Evolutionary conservation across 1,139 yeast species (phyloP), one percentile per base, ranked within the genome.

Genomic region (Pichiaceae sp.): DNA sequence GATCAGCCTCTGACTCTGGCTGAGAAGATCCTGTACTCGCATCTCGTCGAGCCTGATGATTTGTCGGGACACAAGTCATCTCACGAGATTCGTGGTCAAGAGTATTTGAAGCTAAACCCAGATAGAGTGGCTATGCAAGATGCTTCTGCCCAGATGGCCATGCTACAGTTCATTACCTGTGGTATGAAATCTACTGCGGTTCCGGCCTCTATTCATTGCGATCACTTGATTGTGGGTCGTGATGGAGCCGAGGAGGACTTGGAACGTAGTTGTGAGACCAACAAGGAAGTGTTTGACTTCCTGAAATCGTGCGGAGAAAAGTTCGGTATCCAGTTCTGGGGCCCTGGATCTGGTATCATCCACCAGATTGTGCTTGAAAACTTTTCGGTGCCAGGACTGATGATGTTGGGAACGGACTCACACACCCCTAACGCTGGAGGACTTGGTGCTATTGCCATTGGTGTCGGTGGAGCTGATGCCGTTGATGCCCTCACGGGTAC

Each of bases 91-190:
- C 74, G 98, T 52, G 98, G 98, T 36, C 60, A 74, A 42, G 75
- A 84, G 42, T 91, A 91, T 59, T 73, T 91, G 57, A 91, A 91
- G 66, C 70, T 91, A 50, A 74, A 79, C 56, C 98, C 98, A n/a
- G 98, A 91, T 59, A 74, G 98, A 53, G 98, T 91, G 17, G 98
- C 98, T 19, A 89, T 89, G 96, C 98, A 91, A 66, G 98, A 91
- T 65, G 98, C 98, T 1, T 83, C 95, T 18, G 98, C 98, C 2
- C 98, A 91, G 64, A 91, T 89, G 84, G 98, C 98, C 2, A 67
- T 91, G 46, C 66, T 91, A 46, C 98, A 91, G 63, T 91, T 91
- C 62, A 89, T 91, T 94, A 86, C 97, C 23, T 84, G 96, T 52
- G 96, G 96, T 16, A 76, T 89, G 77, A 57, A 75, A 34, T 66